Evolutionary conservation across 1,139 yeast genomes (phyloP).

Genomic region (Yamadazyma songkhlaensis): DNA sequence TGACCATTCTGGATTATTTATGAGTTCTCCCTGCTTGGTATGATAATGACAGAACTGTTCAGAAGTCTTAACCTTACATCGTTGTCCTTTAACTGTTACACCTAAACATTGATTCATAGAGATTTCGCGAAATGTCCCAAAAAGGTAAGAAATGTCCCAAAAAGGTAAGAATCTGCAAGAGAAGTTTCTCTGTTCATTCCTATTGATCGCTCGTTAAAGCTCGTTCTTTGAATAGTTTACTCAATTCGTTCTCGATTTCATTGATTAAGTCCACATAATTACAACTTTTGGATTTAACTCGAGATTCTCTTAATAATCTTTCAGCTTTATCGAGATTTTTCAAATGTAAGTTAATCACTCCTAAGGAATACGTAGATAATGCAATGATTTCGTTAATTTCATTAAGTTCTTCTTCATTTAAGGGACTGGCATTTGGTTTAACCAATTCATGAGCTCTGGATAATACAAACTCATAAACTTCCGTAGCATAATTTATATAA

Average conservation of each 20-base stretch:
- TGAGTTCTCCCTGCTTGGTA: neutral
- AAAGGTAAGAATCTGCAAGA: no score
- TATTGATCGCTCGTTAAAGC: neutral
- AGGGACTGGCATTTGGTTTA: slow-evolving; percentile 24
- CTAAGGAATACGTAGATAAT: slow-evolving; percentile 79
- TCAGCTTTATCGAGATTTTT: slow-evolving; percentile 58
- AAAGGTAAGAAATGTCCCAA: no score
- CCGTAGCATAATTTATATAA: slow-evolving; percentile 3
- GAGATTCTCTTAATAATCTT: slow-evolving; percentile 62
- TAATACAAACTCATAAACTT: slow-evolving; percentile 36
- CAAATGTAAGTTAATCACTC: slow-evolving; percentile 67
- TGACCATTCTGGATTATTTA: slow-evolving; percentile 2
- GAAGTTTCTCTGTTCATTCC: no score
- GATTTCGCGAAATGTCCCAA: neutral
- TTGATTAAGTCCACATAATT: slow-evolving; percentile 60
- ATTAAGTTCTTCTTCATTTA: slow-evolving; percentile 18
- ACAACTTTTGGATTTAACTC: slow-evolving; percentile 67
- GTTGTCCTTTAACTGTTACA: slow-evolving; percentile 26
- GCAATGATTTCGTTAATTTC: slow-evolving; percentile 61
- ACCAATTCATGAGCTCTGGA: slow-evolving; percentile 36
- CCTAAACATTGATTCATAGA: slow-evolving; percentile 27
- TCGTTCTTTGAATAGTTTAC: slow-evolving; percentile 42
- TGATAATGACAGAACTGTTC: slow-evolving; percentile 30
- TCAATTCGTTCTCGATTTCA: slow-evolving; percentile 66
- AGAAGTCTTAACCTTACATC: slow-evolving; percentile 24